Base-by-base conservation (phyloP, 345 rosid genomes). In the Brassica nigra region DNA sequence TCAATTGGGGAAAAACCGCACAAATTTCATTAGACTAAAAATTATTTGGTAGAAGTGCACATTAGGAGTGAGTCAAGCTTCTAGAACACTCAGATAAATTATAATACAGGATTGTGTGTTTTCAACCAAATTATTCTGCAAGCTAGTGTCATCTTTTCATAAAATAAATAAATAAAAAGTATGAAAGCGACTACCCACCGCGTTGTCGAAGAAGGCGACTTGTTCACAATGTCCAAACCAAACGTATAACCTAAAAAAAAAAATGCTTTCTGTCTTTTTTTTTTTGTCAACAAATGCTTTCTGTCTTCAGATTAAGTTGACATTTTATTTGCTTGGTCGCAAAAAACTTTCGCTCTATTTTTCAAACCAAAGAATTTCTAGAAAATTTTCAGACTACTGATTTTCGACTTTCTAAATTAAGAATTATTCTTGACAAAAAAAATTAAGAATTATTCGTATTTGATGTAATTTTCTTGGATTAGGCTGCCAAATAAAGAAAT, bases 61-160 rank as follows among this genome's bases (percentile, higher is more conserved):
- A 49, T 49, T n/a, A 8, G 64, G 76, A 63, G 71, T 63, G 66
- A 77, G 81, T 77, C 81, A 77, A 71, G 4, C 76, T 70, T 77
- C 81, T 77, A 77, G 75, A 77, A 77, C 6, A 62, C 23, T 39
- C 15, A 5, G 49, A 52, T 77, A n/a, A 70, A 52, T n/a, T 30
- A 76, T 27, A 29, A 62, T 61, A 28, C 34, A 27, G 6, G 31
- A 10, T 2, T 23, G 28, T 27, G 6, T 27, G 14, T 57, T 59
- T 59, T 59, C 36, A 61, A 61, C 34, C 31, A 61, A 27, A 28
- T 12, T 11, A 11, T 18, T 66, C 15, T 4, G 62, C 16, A 68
- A 31, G 31, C 54, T 18, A 20, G 27, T 61, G 54, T 59, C 68
- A 68, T 68, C 16, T 12, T 76, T 12, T 42, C 7, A 23, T 27